Percentiles rank a stretch among this genome's conserved stretches.
These are phyloP conservation scores for Thuja plicata DNA, from an alignment of 83 land plant genomes.

Conservation along the genomic window DNA sequence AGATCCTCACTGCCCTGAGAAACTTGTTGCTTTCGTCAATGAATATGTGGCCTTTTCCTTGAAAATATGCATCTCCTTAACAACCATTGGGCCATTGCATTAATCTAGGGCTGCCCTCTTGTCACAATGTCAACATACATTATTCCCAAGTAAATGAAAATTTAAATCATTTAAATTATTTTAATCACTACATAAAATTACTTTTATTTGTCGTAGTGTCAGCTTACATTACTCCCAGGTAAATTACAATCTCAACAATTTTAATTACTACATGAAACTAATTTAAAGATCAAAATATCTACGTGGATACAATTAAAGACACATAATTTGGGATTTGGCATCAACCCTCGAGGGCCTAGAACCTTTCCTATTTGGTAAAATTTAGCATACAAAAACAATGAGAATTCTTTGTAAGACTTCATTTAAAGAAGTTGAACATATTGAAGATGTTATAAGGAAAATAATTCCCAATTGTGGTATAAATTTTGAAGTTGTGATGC, in stretches of 20 bases:
- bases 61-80: too few species aligned
- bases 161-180: too few species aligned
- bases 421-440: background rate
- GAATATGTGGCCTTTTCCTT: too few species aligned
- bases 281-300: background rate
- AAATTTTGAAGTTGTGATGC: slow-evolving; percentile 72
- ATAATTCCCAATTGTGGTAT: slow-evolving; percentile 87
- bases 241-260: slow-evolving; percentile 5
- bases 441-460: background rate
- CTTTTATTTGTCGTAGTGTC: slow-evolving; percentile 84
- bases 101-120: too few species aligned
- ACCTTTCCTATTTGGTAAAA: slow-evolving; percentile 48
- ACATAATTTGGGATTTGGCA: slow-evolving; percentile 75
- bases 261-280: background rate
- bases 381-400: slow-evolving; percentile 3
- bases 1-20: background rate
- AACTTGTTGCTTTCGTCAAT: too few species aligned
- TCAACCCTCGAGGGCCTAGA: slow-evolving; percentile 66
- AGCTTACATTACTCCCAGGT: slow-evolving; percentile 33
- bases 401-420: background rate
- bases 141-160: too few species aligned
- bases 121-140: too few species aligned
- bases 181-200: too few species aligned
- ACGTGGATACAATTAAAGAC: background rate
- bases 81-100: too few species aligned